Evolutionary conservation across 2,329 filamentous ascomycete species (phyloP).

Genomic region (Cryphonectria naterciae): DNA sequence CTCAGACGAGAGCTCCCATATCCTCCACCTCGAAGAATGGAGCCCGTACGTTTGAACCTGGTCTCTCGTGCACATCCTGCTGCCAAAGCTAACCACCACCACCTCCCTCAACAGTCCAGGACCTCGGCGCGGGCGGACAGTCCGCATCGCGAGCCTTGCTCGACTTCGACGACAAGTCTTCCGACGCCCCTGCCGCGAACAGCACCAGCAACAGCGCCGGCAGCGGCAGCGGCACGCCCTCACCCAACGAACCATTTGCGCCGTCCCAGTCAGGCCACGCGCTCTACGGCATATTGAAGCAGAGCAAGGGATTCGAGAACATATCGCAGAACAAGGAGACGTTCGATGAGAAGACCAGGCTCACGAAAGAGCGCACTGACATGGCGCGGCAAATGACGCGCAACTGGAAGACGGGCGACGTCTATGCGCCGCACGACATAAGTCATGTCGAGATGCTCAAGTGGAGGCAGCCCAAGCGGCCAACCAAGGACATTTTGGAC

Average conservation of each 20-base stretch:
- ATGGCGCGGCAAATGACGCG: conserved; percentile 69
- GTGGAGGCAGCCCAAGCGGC: conserved; percentile 65
- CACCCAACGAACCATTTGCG: conserved; percentile 1
- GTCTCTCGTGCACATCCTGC: not conserved
- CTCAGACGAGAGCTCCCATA: conserved; percentile 25
- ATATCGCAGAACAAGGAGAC: conserved; percentile 35
- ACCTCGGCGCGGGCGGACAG: conserved; percentile 1
- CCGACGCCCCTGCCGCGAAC: conserved; percentile 18
- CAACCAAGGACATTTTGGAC: conserved; percentile 75
- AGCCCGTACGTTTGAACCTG: conserved; percentile 16
- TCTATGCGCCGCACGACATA: conserved; percentile 90
- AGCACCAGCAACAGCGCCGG: conserved; percentile 32
- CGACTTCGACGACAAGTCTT: conserved; percentile 19
- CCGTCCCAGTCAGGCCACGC: not conserved
- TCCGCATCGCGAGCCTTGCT: conserved; percentile 19
- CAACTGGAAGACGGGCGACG: conserved; percentile 75
- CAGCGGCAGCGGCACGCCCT: conserved; percentile 3
- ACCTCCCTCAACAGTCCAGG: conserved; percentile 15
- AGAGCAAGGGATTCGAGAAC: conserved; percentile 12
- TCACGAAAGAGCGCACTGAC: conserved; percentile 50
- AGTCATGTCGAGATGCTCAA: conserved; percentile 77
- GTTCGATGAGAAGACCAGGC: conserved; percentile 44
- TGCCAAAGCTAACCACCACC: conserved; percentile 5
- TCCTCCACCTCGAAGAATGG: conserved; percentile 25
- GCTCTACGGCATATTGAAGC: conserved; percentile 9